Evolutionary conservation across 345 rosid genomes (phyloP).

Genomic region (Eucalyptus pumila): DNA sequence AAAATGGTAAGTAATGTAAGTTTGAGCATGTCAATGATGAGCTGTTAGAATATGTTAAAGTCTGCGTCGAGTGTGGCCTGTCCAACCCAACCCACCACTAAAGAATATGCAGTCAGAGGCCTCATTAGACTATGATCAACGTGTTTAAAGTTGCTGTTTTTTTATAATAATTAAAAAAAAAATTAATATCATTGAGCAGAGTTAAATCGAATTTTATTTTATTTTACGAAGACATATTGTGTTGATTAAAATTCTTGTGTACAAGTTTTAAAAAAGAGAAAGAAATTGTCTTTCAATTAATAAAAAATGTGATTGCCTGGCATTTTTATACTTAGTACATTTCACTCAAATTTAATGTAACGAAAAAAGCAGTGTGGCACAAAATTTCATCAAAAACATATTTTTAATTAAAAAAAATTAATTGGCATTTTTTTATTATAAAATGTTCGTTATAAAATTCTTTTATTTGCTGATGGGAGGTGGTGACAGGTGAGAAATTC

Average conservation of each 20-base stretch:
- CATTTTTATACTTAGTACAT: not conserved
- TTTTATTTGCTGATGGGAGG: not conserved
- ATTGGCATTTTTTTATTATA: not conserved
- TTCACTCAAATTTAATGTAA: not conserved
- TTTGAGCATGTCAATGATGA: not conserved
- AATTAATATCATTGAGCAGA: not conserved
- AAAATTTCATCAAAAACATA: not conserved
- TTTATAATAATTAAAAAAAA: not conserved
- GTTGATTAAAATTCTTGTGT: not conserved
- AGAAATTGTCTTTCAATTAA: not conserved
- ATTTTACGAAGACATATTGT: not conserved
- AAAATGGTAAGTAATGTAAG: not conserved
- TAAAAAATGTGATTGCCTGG: not conserved
- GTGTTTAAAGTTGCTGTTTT: not conserved
- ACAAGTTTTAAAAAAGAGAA: not conserved
- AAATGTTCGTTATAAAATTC: not conserved
- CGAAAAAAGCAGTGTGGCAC: not conserved
- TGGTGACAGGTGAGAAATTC: not conserved
- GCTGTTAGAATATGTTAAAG: not conserved
- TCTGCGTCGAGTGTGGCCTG: not conserved
- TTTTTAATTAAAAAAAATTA: not conserved
- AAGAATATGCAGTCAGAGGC: not conserved
- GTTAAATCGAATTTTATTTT: not conserved
- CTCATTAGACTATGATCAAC: not conserved
- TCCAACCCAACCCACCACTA: not conserved